Evolutionary conservation across 768 basidiomycete species (phyloP).

Genomic region (Floccularia luteovirens): DNA sequence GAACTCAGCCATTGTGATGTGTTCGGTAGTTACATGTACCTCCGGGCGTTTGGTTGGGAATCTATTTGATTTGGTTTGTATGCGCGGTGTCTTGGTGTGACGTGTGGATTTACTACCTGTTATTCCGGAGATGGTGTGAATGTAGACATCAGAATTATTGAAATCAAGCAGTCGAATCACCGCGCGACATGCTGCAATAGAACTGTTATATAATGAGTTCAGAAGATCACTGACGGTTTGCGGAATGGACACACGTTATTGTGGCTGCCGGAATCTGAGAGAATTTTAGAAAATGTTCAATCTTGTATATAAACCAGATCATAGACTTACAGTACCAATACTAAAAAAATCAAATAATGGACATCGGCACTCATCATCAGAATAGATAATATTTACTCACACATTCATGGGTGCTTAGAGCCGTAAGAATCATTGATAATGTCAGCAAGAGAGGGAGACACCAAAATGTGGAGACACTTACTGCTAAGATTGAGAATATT

Average conservation of each 20-base stretch:
- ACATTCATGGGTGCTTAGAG: conserved; percentile 51
- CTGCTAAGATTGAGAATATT: conserved; percentile 54
- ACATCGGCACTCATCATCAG: conserved; percentile 3
- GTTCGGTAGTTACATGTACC: conserved; percentile 53
- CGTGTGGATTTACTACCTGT: conserved; percentile 22
- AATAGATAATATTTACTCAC: conserved; percentile 26
- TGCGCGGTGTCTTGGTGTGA: conserved; percentile 17
- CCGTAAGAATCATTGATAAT: conserved; percentile 1
- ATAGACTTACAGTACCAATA: conserved; percentile 40
- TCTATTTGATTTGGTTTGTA: conserved; percentile 20
- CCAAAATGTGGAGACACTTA: conserved; percentile 21
- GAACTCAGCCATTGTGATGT: conserved; percentile 53
- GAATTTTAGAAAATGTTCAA: conserved; percentile 4
- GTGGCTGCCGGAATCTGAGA: conserved; percentile 55
- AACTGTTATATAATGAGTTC: conserved; percentile 20
- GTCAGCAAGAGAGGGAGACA: conserved; percentile 1
- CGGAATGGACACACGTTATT: conserved; percentile 50
- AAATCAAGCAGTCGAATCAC: conserved; percentile 62
- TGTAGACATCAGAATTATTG: conserved; percentile 33
- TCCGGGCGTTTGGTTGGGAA: conserved; percentile 29
- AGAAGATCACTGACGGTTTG: no score
- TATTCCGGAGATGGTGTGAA: conserved; percentile 36
- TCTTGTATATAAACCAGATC: conserved; percentile 2
- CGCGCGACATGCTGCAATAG: conserved; percentile 61
- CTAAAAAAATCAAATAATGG: conserved; percentile 20